phyloP scores from a whole-genome alignment of 1,139 yeast genomes.

The Suhomyces taliae region DNA sequence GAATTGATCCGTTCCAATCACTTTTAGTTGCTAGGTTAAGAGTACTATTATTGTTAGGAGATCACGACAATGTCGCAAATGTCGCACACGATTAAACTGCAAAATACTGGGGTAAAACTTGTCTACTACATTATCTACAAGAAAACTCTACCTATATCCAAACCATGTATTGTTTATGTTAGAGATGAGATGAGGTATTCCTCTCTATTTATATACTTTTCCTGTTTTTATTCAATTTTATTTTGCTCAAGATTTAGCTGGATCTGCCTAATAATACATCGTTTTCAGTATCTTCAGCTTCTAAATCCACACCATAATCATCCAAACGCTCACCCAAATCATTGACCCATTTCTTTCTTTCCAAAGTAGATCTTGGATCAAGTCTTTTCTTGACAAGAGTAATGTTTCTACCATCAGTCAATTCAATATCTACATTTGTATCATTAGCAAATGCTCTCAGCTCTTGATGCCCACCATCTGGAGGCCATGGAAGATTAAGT shows the following conservation, averaged over 20 bases:
- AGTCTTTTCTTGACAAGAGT: constrained; percentile 17
- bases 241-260: too few species aligned
- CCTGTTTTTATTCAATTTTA: not conserved
- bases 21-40: too few species aligned
- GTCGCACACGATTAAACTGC: too few species aligned
- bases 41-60: too few species aligned
- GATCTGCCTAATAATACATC: not conserved
- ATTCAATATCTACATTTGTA: constrained; percentile 17
- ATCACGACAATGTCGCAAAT: too few species aligned
- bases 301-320: constrained; percentile 87
- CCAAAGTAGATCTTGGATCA: constrained; percentile 22
- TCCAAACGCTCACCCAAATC: constrained; percentile 77
- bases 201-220: not conserved
- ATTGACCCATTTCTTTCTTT: constrained; percentile 65
- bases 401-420: constrained; percentile 10
- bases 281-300: constrained; percentile 44
- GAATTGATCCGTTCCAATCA: too few species aligned
- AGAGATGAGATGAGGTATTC: not conserved
- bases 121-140: too few species aligned
- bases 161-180: too few species aligned
- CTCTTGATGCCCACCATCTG: constrained; percentile 67
- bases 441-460: constrained; percentile 17
- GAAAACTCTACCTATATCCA: too few species aligned
- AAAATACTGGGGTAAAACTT: too few species aligned
- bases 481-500: constrained; percentile 80